A percentile compares a stretch with the other conserved stretches of the same genome.
These are phyloP conservation scores for Aphanocladium album DNA, from an alignment of 2,329 filamentous ascomycete species.

Conservation along the genomic window DNA sequence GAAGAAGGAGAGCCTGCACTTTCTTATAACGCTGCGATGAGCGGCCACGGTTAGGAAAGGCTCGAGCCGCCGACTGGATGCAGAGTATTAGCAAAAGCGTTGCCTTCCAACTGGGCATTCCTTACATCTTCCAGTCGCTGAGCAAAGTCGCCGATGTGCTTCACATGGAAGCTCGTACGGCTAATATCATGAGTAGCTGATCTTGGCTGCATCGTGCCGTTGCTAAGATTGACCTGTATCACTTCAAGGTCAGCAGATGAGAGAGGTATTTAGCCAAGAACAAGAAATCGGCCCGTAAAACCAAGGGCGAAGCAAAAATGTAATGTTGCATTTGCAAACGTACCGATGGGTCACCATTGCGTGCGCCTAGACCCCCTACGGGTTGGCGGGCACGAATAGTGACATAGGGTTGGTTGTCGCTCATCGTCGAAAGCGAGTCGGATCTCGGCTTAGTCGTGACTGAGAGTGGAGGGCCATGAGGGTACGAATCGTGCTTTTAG, in stretches of 20 bases:
- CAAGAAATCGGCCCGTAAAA: background rate
- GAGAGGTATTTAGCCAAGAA: slow-evolving; percentile 11
- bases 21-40: slow-evolving; percentile 51
- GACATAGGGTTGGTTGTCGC: slow-evolving; percentile 44
- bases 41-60: slow-evolving; percentile 52
- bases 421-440: slow-evolving; percentile 26
- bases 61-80: slow-evolving; percentile 46
- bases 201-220: slow-evolving; percentile 21
- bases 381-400: slow-evolving; percentile 48
- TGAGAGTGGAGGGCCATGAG: slow-evolving; percentile 6
- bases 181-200: slow-evolving; percentile 52
- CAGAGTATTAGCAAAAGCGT: background rate
- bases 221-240: background rate
- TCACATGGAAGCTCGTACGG: slow-evolving; percentile 54
- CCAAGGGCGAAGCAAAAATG: background rate
- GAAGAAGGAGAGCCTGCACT: slow-evolving; percentile 49
- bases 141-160: slow-evolving; percentile 50
- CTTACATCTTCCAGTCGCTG: slow-evolving; percentile 50
- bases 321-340: slow-evolving; percentile 23
- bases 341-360: slow-evolving; percentile 46
- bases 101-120: slow-evolving; percentile 12
- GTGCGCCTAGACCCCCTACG: slow-evolving; percentile 40
- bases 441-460: background rate
- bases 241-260: background rate
- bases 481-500: background rate